Conservation (phyloP, 2,329 filamentous ascomycete species). For the Nothopassalora personata region DNA sequence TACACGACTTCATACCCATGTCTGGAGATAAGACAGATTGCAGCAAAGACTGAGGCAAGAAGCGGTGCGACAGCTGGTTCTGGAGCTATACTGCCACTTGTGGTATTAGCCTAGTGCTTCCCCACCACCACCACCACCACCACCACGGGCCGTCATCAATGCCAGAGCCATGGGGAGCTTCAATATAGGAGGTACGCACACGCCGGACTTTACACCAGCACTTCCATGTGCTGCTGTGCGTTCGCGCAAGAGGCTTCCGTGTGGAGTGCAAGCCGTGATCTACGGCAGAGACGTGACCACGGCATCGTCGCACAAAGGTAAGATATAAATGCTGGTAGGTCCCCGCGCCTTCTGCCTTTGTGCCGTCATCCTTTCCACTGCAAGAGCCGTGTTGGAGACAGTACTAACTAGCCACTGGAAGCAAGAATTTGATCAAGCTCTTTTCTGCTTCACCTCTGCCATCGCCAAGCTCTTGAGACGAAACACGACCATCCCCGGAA, state of each 20-base stretch:
- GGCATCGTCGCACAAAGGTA: background rate
- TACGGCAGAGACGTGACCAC: background rate
- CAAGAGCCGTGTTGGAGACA: background rate
- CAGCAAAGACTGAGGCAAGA: background rate
- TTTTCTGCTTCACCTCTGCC: background rate
- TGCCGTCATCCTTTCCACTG: background rate
- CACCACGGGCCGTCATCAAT: background rate
- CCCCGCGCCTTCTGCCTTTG: background rate
- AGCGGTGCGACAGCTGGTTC: background rate
- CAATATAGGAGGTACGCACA: too few species aligned
- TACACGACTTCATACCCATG: background rate
- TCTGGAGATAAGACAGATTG: background rate
- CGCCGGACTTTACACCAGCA: background rate
- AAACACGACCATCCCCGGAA: too few species aligned
- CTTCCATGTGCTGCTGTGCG: background rate
- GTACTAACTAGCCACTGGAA: background rate
- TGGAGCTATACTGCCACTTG: background rate
- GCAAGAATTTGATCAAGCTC: background rate
- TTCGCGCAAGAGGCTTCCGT: background rate
- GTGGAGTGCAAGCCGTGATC: background rate
- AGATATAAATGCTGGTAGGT: background rate
- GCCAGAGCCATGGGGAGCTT: background rate
- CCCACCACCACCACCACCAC: background rate
- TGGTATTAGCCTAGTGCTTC: background rate
- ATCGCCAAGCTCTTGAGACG: too few species aligned